Evolutionary conservation across 1,284 basidiomycete genomes (phyloP).

Genomic region (Athelia psychrophila): DNA sequence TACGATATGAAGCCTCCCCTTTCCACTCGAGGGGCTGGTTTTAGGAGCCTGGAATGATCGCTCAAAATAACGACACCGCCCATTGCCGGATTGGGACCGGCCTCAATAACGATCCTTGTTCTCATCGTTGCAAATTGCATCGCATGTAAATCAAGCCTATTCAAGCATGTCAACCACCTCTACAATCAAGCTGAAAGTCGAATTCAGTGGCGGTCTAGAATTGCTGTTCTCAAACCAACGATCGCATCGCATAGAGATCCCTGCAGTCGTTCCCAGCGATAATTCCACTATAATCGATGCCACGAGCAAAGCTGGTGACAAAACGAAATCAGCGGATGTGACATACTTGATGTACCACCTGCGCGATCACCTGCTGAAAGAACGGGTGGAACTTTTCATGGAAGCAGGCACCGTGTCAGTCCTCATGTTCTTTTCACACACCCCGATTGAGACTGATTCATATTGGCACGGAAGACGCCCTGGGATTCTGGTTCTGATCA

Average conservation of each 20-base stretch:
- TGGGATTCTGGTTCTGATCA: constrained; percentile 93
- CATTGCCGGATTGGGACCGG: too few species aligned
- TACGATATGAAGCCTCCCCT: too few species aligned
- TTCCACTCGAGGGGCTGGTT: too few species aligned
- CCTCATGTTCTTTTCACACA: constrained; percentile 3
- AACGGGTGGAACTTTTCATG: constrained; percentile 87
- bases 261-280: constrained; percentile 38
- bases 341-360: constrained; percentile 80
- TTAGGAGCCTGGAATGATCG: too few species aligned
- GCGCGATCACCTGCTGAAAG: constrained; percentile 75
- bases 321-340: constrained; percentile 59
- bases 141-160: neutral
- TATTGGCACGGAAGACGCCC: constrained; percentile 65
- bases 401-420: constrained; percentile 89
- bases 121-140: too few species aligned
- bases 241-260: constrained; percentile 60
- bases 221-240: constrained; percentile 74
- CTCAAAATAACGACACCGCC: too few species aligned
- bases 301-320: constrained; percentile 14
- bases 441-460: constrained; percentile 1
- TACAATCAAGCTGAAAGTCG: constrained; percentile 47
- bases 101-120: too few species aligned
- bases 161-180: constrained; percentile 6
- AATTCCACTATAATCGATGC: constrained; percentile 23
- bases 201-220: constrained; percentile 82